Conservation (phyloP, 2,329 filamentous ascomycete species). For the Phoma sp. region DNA sequence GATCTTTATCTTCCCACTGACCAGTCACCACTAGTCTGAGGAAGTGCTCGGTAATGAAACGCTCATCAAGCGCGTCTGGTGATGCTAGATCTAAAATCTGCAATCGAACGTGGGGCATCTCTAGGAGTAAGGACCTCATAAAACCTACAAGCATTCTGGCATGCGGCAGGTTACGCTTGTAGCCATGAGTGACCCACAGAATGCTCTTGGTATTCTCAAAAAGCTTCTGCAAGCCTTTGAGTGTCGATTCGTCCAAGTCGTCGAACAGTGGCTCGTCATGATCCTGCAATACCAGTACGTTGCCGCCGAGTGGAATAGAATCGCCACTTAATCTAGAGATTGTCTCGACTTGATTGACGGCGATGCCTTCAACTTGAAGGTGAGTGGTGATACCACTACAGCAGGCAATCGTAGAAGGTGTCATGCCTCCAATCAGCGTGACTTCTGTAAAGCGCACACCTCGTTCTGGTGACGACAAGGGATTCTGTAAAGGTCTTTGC, state of each 20-base stretch:
- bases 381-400: background rate
- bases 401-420: background rate
- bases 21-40: background rate
- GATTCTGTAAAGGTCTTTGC: background rate
- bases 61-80: background rate
- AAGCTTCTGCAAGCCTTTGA: constrained; percentile 4
- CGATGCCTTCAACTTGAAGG: background rate
- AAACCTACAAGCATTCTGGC: constrained; percentile 19
- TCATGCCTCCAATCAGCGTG: background rate
- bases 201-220: constrained; percentile 3
- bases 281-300: background rate
- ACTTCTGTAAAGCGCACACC: background rate
- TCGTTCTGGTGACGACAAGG: too few species aligned
- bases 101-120: constrained; percentile 11
- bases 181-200: constrained; percentile 21
- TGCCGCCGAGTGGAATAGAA: background rate
- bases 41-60: background rate
- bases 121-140: constrained; percentile 3
- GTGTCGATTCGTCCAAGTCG: background rate
- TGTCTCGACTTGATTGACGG: background rate
- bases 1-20: background rate
- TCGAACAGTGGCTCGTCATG: constrained; percentile 4
- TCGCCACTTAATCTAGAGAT: background rate
- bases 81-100: constrained; percentile 16
- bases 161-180: constrained; percentile 8